These are phyloP conservation scores for Lagenidium sp. DNA, from an alignment of 352 stramenopile species.

Conservation along the genomic window DNA sequence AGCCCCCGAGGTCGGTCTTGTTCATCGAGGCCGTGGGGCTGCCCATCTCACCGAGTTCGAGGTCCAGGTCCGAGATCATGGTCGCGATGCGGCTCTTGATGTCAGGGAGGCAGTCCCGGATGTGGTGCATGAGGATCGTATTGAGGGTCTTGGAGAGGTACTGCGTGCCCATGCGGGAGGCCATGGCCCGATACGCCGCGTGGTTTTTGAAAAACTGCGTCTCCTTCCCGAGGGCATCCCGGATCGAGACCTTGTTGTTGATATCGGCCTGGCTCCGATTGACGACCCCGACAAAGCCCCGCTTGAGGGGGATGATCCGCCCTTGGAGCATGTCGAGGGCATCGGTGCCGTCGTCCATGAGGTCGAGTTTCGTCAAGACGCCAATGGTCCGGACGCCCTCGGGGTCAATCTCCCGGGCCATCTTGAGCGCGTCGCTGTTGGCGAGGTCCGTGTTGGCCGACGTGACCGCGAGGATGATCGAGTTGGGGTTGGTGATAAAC, in stretches of 20 bases:
- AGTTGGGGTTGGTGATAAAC: constrained; percentile 99
- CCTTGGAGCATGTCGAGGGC: constrained; percentile 95
- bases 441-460: constrained; percentile 98
- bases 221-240: constrained; percentile 94
- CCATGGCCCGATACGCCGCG: constrained; percentile 90
- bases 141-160: constrained; percentile 97
- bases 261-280: constrained; percentile 99
- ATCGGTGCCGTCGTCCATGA: constrained; percentile 99
- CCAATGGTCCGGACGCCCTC: constrained; percentile 96
- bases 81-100: constrained; percentile 96
- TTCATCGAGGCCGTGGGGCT: constrained; percentile 84
- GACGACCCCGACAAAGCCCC: constrained; percentile 98
- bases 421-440: constrained; percentile 98
- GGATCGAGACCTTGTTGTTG: constrained; percentile 93
- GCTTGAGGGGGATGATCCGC: constrained; percentile 95
- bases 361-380: constrained; percentile 99
- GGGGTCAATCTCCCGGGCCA: constrained; percentile 91
- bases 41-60: constrained; percentile 94
- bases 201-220: constrained; percentile 97
- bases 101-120: constrained; percentile 97
- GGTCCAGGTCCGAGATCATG: constrained; percentile 94
- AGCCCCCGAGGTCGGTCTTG: constrained; percentile 88
- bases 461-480: constrained; percentile 99
- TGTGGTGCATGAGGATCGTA: constrained; percentile 99
- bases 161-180: constrained; percentile 93